Evolutionary conservation across 2,329 filamentous ascomycete genomes (phyloP), one percentile per base, ranked within the genome.

Genomic region (Dissoconium aciculare): DNA sequence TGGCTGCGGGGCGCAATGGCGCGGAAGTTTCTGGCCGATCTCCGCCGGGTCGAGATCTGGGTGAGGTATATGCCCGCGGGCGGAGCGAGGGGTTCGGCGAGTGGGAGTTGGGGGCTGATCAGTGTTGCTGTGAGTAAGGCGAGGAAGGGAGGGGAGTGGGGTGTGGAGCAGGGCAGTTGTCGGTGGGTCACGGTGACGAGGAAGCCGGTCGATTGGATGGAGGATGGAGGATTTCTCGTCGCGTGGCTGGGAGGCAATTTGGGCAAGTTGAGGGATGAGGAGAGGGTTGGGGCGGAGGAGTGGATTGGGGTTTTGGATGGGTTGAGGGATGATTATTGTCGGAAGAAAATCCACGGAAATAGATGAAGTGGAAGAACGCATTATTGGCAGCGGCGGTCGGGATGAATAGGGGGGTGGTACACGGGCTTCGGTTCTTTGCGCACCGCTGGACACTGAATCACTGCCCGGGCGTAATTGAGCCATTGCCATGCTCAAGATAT

Each of bases 171-270:
- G 19, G 8, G 19, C n/a, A n/a, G 19, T n/a, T 51, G 48, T 45
- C 32, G 27, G 14, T 51, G 48, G 48, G 42, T 51, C 14, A 50
- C 45, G 11, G 44, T 48, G 12, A 33, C 48, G 6, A 32, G 47
- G 9, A 44, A 36, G 25, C 47, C 46, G 4, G 26, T 26, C 4
- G 37, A 32, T 9, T 19, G 46, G 4, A 33, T 41, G 6, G 29
- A 24, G n/a, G 46, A 50, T 35, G 45, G 34, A 4, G 35, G 36
- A 11, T 39, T 42, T 15, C 34, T 51, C 9, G n/a, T n/a, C n/a
- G n/a, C n/a, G n/a, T n/a, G n/a, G n/a, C n/a, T n/a, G n/a, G n/a
- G n/a, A n/a, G n/a, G n/a, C n/a, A n/a, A n/a, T n/a, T 32, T 46
- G 3, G 26, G 35, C 23, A 44, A 36, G 28, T 29, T 46, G 16